phyloP scores from a whole-genome alignment of 2,329 filamentous ascomycete genomes.

The Stagonosporopsis vannaccii region DNA sequence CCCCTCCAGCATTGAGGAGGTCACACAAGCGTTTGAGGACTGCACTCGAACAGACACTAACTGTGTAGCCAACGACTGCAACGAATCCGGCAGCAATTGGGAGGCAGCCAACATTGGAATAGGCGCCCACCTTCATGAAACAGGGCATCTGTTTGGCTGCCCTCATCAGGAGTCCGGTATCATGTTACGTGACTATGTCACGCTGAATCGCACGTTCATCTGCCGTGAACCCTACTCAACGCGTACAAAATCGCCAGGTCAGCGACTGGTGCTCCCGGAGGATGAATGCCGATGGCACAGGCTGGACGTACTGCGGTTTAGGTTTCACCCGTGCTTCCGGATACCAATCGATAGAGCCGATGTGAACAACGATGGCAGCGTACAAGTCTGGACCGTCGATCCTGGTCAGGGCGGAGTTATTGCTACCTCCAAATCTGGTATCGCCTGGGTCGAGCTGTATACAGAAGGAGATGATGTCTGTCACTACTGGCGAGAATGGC shows the following conservation, averaged over 20 bases:
- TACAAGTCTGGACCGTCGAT: conserved; percentile 87
- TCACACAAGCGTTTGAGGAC: conserved; percentile 86
- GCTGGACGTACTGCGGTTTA: conserved; percentile 86
- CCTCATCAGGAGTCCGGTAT: conserved; percentile 90
- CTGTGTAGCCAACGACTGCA: conserved; percentile 82
- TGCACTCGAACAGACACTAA: conserved; percentile 87
- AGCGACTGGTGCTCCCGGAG: conserved; percentile 72
- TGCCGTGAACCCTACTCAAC: conserved; percentile 85
- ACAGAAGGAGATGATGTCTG: conserved; percentile 82
- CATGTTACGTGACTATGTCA: conserved; percentile 89
- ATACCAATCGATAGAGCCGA: conserved; percentile 74
- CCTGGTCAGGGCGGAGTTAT: conserved; percentile 77
- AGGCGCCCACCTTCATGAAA: conserved; percentile 90
- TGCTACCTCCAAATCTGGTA: conserved; percentile 80
- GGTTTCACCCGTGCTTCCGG: conserved; percentile 87
- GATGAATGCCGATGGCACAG: conserved; percentile 94
- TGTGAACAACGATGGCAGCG: conserved; percentile 70
- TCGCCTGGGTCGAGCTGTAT: conserved; percentile 86
- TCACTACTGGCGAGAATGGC: conserved; percentile 81
- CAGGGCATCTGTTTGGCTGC: conserved; percentile 87
- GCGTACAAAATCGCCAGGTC: conserved; percentile 81
- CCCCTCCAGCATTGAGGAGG: conserved; percentile 85
- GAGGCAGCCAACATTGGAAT: conserved; percentile 95
- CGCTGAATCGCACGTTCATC: conserved; percentile 82
- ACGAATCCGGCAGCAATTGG: conserved; percentile 89